These are phyloP conservation scores for Letharia columbiana DNA, from an alignment of 495 filamentous ascomycete species.

Conservation along the genomic window DNA sequence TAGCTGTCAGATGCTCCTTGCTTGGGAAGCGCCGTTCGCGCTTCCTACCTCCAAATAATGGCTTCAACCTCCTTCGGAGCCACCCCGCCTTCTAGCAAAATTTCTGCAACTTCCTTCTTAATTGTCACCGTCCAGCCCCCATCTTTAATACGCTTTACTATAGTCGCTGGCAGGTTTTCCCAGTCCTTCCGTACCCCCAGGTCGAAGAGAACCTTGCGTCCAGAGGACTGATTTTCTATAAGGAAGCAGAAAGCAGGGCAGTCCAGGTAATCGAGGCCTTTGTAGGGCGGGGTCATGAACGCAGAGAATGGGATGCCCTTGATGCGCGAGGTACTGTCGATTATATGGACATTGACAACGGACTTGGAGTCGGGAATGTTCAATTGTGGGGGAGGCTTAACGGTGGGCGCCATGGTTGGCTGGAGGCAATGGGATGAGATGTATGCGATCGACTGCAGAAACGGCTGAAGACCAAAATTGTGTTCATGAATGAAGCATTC, in stretches of 20 bases:
- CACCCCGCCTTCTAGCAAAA: constrained; percentile 41
- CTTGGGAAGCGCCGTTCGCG: neutral
- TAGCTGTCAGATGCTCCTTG: constrained; percentile 28
- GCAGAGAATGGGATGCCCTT: constrained; percentile 24
- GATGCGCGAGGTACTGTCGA: constrained; percentile 39
- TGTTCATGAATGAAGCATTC: neutral
- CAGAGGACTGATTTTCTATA: constrained; percentile 37
- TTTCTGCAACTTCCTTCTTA: constrained; percentile 43
- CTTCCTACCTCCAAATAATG: constrained; percentile 27
- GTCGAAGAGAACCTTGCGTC: constrained; percentile 46
- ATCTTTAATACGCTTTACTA: constrained; percentile 36
- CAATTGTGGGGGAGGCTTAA: neutral
- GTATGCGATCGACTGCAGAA: neutral
- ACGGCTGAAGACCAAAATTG: neutral
- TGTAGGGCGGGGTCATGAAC: constrained; percentile 37
- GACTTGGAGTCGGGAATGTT: constrained; percentile 39
- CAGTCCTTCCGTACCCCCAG: constrained; percentile 50
- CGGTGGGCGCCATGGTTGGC: neutral
- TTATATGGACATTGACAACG: constrained; percentile 45
- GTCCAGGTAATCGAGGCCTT: constrained; percentile 33
- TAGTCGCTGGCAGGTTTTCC: constrained; percentile 33
- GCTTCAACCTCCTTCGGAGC: constrained; percentile 28
- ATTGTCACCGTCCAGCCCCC: constrained; percentile 29
- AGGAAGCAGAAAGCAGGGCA: constrained; percentile 42
- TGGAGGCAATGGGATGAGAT: neutral